Base-by-base conservation (phyloP, 2,329 filamentous ascomycete genomes). In the Ceratocystis cubensis region DNA sequence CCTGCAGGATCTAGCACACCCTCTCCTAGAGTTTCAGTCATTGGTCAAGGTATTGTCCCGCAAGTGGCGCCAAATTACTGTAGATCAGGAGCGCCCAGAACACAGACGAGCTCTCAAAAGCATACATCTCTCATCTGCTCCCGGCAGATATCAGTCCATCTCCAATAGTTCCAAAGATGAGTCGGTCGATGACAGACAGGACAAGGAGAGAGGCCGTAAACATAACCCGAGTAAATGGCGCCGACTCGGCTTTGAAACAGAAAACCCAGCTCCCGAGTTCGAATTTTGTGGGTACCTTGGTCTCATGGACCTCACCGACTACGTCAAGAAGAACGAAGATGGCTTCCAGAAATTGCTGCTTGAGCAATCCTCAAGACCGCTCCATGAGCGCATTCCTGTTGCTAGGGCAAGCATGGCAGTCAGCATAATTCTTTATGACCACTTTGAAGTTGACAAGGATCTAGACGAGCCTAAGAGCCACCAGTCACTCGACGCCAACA, bases 241-340 rank as follows among this genome's bases (percentile, higher is more conserved):
- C 71, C 82, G 92, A 65, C 75, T 99, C 53, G 94, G 94, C 2
- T 99, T 99, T 72, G 88, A 94, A 75, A 88, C 88, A 0, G 94
- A 99, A 75, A 92, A 84, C 70, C 94, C 94, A 2, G 87, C 87
- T 0, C 82, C 82, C 71, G 94, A 99, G 71, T 97, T 99, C 73
- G 86, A 91, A 22, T 80, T 84, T 48, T 88, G 89, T 33, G 94
- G 94, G 0, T 97, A 92, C 74, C 76, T 99, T 65, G 94, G 94
- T 33, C 90, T 99, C 84, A 97, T 99, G 92, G 94, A 99, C 74
- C 76, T 99, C 72, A 90, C 91, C 1, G 92, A 97, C 75, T 99
- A 91, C 74, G 91, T 96, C 62, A 84, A 88, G 72, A 96, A 91
- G 73, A 87, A 96, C 73, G 91, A 96, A 74, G 92, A 96, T 73